A percentile compares a stretch with the other conserved stretches of the same genome.
Conservation (phyloP, 768 basidiomycete genomes). For the Tremella fuciformis region DNA sequence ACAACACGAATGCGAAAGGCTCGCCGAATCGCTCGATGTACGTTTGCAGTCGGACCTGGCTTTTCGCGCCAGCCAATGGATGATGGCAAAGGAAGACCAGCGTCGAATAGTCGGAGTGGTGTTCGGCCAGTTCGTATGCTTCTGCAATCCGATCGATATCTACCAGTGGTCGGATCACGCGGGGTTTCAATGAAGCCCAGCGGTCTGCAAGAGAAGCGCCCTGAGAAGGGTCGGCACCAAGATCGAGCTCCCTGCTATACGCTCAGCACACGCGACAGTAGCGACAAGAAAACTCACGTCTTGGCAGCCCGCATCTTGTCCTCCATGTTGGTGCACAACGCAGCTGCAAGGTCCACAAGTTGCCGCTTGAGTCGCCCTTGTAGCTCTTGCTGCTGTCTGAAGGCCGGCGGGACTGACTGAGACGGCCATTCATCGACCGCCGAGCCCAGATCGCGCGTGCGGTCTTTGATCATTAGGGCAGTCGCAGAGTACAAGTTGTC, state of each 20-base stretch:
- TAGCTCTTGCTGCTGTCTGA: conserved; percentile 27
- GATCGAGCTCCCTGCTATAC: conserved; percentile 35
- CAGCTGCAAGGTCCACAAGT: conserved; percentile 51
- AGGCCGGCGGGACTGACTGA: conserved; percentile 2
- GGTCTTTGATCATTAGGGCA: conserved; percentile 47
- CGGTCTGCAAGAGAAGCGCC: conserved; percentile 62
- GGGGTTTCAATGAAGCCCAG: conserved; percentile 70
- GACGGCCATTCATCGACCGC: conserved; percentile 36
- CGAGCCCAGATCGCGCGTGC: conserved; percentile 49
- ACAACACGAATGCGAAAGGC: conserved; percentile 83
- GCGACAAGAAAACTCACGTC: conserved; percentile 24
- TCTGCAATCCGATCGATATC: conserved; percentile 63
- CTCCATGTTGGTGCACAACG: conserved; percentile 48
- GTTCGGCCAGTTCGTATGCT: conserved; percentile 80
- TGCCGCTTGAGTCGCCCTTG: conserved; percentile 50
- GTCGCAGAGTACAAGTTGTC: conserved; percentile 66
- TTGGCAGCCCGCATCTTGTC: conserved; percentile 40
- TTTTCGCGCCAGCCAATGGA: conserved; percentile 55
- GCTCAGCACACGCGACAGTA: conserved; percentile 18
- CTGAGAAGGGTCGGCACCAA: conserved; percentile 59
- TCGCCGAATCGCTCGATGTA: conserved; percentile 78
- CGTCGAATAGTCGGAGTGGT: conserved; percentile 78
- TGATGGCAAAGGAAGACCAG: conserved; percentile 74
- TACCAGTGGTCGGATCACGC: conserved; percentile 74
- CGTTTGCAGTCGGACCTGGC: conserved; percentile 54